phyloP scores from a whole-genome alignment of 768 basidiomycete species.

The Xerocomellus chrysenteron region DNA sequence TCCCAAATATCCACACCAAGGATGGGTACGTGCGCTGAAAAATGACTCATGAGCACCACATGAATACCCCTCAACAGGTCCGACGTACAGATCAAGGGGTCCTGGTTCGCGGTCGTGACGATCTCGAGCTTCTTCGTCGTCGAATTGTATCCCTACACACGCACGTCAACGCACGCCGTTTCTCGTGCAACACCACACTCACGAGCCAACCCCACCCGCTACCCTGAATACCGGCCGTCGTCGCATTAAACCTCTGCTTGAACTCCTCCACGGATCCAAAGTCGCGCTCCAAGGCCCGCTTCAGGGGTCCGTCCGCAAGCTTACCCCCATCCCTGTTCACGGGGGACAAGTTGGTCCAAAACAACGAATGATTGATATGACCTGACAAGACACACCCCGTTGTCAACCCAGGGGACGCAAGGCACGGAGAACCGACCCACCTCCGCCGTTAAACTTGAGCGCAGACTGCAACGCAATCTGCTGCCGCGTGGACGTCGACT shows the following conservation, averaged over 20 bases:
- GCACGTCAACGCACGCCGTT: background rate
- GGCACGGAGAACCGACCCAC: conserved; percentile 34
- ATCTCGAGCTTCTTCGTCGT: conserved; percentile 77
- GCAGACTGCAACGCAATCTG: conserved; percentile 86
- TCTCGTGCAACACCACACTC: conserved; percentile 20
- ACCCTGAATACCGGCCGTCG: conserved; percentile 91
- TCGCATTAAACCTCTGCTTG: conserved; percentile 83
- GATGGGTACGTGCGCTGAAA: conserved; percentile 77
- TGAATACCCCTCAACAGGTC: background rate
- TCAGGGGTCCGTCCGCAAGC: conserved; percentile 64
- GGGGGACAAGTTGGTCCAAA: conserved; percentile 98
- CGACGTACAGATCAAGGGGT: conserved; percentile 72
- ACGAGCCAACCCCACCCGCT: conserved; percentile 99
- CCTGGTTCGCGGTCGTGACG: conserved; percentile 94
- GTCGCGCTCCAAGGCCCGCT: conserved; percentile 70
- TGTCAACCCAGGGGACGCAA: too few relatives aligned
- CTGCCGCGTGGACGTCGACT: conserved; percentile 63
- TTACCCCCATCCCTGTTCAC: conserved; percentile 58
- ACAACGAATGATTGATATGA: conserved; percentile 93
- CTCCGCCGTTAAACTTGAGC: conserved; percentile 97
- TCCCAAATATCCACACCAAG: conserved; percentile 99
- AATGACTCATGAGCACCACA: conserved; percentile 8
- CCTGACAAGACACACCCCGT: conserved; percentile 34
- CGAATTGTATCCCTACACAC: conserved; percentile 63
- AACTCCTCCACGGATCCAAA: conserved; percentile 88